Conservation (phyloP, 2,329 filamentous ascomycete genomes). For the Passalora sequoiae region DNA sequence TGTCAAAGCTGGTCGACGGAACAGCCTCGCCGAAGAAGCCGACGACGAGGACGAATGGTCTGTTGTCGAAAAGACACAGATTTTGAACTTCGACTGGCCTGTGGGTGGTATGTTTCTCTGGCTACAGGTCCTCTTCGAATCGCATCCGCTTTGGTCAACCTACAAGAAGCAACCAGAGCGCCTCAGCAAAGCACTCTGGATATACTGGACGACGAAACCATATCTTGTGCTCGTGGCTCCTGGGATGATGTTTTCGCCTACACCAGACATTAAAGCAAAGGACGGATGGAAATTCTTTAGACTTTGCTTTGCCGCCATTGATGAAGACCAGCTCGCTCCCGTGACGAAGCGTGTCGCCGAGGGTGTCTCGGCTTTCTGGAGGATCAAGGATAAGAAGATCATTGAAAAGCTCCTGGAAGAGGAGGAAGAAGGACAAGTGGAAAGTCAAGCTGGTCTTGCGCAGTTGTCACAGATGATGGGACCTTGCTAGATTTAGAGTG, state of each 20-base stretch:
- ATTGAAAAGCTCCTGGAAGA: constrained; percentile 59
- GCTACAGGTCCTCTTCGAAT: constrained; percentile 65
- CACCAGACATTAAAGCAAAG: constrained; percentile 51
- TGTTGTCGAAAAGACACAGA: constrained; percentile 65
- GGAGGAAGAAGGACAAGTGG: constrained; percentile 21
- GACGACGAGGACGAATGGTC: constrained; percentile 59
- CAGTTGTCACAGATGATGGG: constrained; percentile 19
- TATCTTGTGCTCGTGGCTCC: constrained; percentile 66
- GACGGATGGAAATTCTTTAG: constrained; percentile 68
- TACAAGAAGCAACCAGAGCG: constrained; percentile 43
- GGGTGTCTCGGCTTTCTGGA: constrained; percentile 71
- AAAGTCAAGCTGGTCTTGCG: constrained; percentile 6
- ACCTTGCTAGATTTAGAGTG: constrained; percentile 21
- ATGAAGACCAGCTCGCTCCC: constrained; percentile 61
- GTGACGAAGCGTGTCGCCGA: constrained; percentile 61
- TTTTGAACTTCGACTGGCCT: constrained; percentile 75
- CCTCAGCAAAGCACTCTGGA: constrained; percentile 63
- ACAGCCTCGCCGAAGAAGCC: constrained; percentile 28
- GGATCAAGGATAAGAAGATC: constrained; percentile 60
- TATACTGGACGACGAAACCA: constrained; percentile 64
- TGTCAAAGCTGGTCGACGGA: constrained; percentile 55
- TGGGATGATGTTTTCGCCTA: constrained; percentile 69
- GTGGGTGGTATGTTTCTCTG: constrained; percentile 91
- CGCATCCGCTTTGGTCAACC: constrained; percentile 62
- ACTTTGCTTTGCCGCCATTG: constrained; percentile 79